A percentile compares a stretch with the other conserved stretches of the same genome.
Evolutionary conservation across 352 stramenopile genomes (phyloP).

Genomic region (Phytophthora megakarya): DNA sequence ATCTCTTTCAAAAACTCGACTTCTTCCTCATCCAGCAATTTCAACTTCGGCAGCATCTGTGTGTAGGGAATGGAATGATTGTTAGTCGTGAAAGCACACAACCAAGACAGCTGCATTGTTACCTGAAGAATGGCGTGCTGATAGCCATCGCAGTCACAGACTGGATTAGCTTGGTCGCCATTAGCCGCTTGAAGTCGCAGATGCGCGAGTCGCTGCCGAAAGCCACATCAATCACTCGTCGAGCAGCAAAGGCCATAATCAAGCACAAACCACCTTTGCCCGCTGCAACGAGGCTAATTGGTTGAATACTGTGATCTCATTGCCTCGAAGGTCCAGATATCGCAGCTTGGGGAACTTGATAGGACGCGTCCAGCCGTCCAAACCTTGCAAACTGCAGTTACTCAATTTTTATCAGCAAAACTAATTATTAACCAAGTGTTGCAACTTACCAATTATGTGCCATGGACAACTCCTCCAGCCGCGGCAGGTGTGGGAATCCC

Average conservation of each 20-base stretch:
- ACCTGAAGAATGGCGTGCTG: slow-evolving; percentile 54
- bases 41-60: slow-evolving; percentile 57
- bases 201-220: slow-evolving; percentile 50
- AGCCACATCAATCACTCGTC: background rate
- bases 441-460: slow-evolving; percentile 66
- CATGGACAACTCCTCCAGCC: slow-evolving; percentile 72
- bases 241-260: background rate
- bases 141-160: slow-evolving; percentile 72
- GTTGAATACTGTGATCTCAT: slow-evolving; percentile 53
- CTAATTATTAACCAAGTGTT: background rate
- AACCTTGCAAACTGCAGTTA: slow-evolving; percentile 38
- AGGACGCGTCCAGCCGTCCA: slow-evolving; percentile 63
- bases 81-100: background rate
- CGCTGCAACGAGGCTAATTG: slow-evolving; percentile 51
- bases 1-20: slow-evolving; percentile 62
- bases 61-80: slow-evolving; percentile 1
- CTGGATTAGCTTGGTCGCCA: slow-evolving; percentile 58
- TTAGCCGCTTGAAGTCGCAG: slow-evolving; percentile 67
- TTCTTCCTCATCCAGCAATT: slow-evolving; percentile 76
- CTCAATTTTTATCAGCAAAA: background rate
- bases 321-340: slow-evolving; percentile 76
- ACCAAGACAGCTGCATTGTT: background rate
- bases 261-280: slow-evolving; percentile 45
- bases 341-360: slow-evolving; percentile 75
- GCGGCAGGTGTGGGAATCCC: slow-evolving; percentile 65